Evolutionary conservation across 2,329 filamentous ascomycete species (phyloP).

Genomic region (Xylariaceae sp.): DNA sequence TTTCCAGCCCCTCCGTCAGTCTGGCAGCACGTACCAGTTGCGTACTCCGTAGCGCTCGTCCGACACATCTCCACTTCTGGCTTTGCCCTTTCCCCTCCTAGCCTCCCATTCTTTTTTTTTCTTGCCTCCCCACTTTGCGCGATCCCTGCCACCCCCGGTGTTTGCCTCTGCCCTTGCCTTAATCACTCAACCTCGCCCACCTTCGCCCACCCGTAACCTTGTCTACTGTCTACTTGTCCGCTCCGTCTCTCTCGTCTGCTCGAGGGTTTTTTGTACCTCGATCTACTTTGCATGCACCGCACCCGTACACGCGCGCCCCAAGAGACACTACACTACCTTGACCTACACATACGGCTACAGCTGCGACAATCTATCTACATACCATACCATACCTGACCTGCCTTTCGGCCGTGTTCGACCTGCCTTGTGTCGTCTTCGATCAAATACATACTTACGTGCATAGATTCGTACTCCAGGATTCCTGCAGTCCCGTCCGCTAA

Average conservation of each 20-base stretch:
- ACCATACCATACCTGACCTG: too few relatives aligned
- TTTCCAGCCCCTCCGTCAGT: background rate
- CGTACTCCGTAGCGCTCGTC: background rate
- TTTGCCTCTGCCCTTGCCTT: slow-evolving; percentile 16
- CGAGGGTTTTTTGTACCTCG: slow-evolving; percentile 18
- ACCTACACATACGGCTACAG: background rate
- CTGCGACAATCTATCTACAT: slow-evolving; percentile 11
- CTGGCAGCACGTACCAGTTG: too few relatives aligned
- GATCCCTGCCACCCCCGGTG: slow-evolving; percentile 10
- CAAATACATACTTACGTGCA: slow-evolving; percentile 1
- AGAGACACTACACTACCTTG: slow-evolving; percentile 9
- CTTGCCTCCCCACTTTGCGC: background rate
- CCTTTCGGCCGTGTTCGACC: background rate
- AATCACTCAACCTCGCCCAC: slow-evolving; percentile 13
- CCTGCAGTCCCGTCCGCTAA: slow-evolving; percentile 8
- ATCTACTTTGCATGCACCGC: slow-evolving; percentile 24
- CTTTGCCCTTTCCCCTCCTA: background rate
- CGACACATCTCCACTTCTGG: background rate
- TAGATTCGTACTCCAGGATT: background rate
- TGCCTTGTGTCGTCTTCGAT: slow-evolving; percentile 12
- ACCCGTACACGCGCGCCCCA: slow-evolving; percentile 16
- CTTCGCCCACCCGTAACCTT: slow-evolving; percentile 18
- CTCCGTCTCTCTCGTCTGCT: slow-evolving; percentile 20
- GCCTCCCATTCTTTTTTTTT: slow-evolving; percentile 9
- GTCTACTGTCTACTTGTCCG: slow-evolving; percentile 20